Percentiles rank a stretch among this genome's conserved stretches.
These are phyloP conservation scores for Phellinidium pouzarii DNA, from an alignment of 1,284 basidiomycete genomes.

Conservation along the genomic window DNA sequence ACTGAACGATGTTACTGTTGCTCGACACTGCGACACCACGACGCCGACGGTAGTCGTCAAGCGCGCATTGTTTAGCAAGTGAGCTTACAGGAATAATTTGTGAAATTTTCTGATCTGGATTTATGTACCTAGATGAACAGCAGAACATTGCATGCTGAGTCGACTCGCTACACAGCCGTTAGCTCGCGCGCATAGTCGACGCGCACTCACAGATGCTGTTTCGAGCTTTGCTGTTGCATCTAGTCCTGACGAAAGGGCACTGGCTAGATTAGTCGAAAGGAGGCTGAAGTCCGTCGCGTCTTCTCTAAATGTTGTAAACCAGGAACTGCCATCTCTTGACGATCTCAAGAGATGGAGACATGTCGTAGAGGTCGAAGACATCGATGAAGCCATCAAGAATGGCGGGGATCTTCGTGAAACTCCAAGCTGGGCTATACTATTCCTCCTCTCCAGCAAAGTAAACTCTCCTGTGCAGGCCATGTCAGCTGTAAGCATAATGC, in stretches of 20 bases:
- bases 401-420: constrained; percentile 20
- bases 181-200: not conserved
- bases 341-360: constrained; percentile 29
- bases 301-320: not conserved
- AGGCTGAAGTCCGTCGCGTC: constrained; percentile 1
- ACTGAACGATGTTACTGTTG: too few relatives aligned
- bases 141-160: constrained; percentile 14
- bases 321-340: not conserved
- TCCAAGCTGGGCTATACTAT: constrained; percentile 44
- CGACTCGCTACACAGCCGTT: not conserved
- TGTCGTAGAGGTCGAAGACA: constrained; percentile 28
- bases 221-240: constrained; percentile 19
- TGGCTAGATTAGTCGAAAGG: not conserved
- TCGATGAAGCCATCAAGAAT: constrained; percentile 29
- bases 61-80: too few relatives aligned
- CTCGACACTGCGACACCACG: too few relatives aligned
- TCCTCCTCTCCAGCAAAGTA: constrained; percentile 43
- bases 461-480: constrained; percentile 36
- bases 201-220: not conserved
- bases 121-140: constrained; percentile 6
- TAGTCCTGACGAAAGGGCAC: constrained; percentile 28
- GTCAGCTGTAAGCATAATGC: constrained; percentile 32
- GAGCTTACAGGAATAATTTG: too few relatives aligned
- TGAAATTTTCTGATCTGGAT: not conserved
- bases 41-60: too few relatives aligned